Evolutionary conservation across 768 basidiomycete genomes (phyloP), one percentile per base, ranked within the genome.

Genomic region (Agrocybe pediades): DNA sequence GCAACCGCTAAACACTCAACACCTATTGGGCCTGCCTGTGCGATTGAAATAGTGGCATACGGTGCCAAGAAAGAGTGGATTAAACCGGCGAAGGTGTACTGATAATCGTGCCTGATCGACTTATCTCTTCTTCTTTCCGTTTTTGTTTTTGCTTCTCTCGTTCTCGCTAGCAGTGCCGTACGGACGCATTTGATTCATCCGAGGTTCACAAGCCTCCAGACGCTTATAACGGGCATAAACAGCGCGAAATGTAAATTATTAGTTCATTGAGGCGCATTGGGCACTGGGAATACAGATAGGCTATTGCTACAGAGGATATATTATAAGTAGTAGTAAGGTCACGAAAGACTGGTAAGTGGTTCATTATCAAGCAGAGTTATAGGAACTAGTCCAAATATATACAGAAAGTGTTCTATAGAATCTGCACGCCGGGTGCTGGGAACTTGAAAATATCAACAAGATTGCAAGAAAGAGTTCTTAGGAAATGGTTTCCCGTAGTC

Each of bases 21-120:
- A 23, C 41, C 54, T 25, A 49, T 60, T 1, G 72, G 69, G 6
- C 77, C 77, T 30, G 60, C 66, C 13, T 79, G 81, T 60, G 88
- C 86, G 16, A 77, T 73, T 2, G 86, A 88, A 54, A 72, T 89
- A n/a, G 73, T 89, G 46, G 76, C 66, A 23, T 82, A 86, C 59
- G 89, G 81, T 20, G 67, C 77, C 3, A 81, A 74, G 65, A 82
- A 74, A 60, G 81, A 85, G 11, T 91, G 88, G 88, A 70, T 90
- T 33, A 68, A 68, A 51, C 51, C 61, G 53, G 71, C 56, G 27
- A 25, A 30, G 21, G 53, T 66, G 45, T 57, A 50, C 33, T 63
- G 21, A 60, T 42, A 50, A 20, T 9, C 54, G 13, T 44, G 26
- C 24, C n/a, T 45, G 46, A n/a, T 46, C 46, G 53, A 4, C 33